Evolutionary conservation across 257 asterid genomes (phyloP), one percentile per base, ranked within the genome.

Genomic region (Buddleja alternifolia): DNA sequence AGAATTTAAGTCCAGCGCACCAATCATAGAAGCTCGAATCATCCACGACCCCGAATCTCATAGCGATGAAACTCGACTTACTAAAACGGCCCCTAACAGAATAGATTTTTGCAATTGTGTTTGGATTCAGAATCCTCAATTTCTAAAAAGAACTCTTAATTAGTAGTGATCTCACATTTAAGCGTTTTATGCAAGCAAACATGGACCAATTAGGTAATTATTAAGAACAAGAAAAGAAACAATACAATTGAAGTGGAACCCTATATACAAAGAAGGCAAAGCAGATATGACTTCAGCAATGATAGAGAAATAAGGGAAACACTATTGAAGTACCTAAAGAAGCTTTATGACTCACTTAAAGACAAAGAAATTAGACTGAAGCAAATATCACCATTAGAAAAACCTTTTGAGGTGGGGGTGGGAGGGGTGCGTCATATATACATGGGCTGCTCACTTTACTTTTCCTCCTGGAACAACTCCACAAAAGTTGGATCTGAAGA

Each of bases 271-370:
- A 74, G 81, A 78, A 56, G 56, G 71, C 71, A 67, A 75, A 69
- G 78, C 50, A 63, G 41, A 69, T 57, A 75, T 80, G 83, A 72
- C 86, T 68, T 80, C 73, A 82, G 63, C 77, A 8, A 56, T 50
- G 57, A 19, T 67, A 80, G 75, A 69, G 53, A 40, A 44, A 19
- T n/a, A n/a, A n/a, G n/a, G 41, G 57, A 53, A 59, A 71, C 61
- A 51, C 58, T 66, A 63, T 41, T 69, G 67, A 59, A 72, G 80
- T 45, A 15, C 52, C 42, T 53, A 63, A 78, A 75, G 57, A 62
- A 34, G 65, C 84, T 77, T 85, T 80, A 62, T 1, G 63, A 61
- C 57, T 69, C 15, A 51, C 65, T 69, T 65, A 69, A 55, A 70
- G 77, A 76, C 79, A 69, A 72, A 69, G 71, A 54, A 29, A 29